Percentiles rank a stretch among this genome's conserved stretches.
These are phyloP conservation scores for Danielozyma ontarioensis DNA, from an alignment of 805 yeast genomes.

Conservation along the genomic window DNA sequence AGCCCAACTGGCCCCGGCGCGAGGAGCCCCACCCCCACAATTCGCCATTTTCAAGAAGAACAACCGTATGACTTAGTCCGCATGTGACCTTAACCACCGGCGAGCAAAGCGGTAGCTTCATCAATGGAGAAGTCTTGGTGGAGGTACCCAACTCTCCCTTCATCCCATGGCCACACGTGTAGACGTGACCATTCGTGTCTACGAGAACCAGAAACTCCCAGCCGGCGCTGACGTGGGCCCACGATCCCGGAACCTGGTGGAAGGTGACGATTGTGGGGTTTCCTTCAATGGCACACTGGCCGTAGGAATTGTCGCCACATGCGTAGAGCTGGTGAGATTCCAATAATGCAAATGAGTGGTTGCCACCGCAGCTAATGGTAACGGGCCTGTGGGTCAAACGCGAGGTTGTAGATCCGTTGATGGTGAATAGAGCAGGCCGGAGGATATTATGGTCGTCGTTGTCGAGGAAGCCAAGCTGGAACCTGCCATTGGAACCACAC, in stretches of 20 bases:
- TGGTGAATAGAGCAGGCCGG: conserved; percentile 9
- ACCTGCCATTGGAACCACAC: conserved; percentile 83
- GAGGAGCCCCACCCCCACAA: conserved; percentile 67
- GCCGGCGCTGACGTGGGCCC: conserved; percentile 61
- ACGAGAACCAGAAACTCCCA: conserved; percentile 71
- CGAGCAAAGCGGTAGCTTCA: too few species aligned
- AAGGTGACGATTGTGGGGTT: conserved; percentile 9
- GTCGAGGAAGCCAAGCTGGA: conserved; percentile 63
- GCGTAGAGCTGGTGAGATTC: conserved; percentile 49
- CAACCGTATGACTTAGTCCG: conserved; percentile 44
- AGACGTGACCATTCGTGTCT: conserved; percentile 34
- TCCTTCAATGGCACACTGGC: conserved; percentile 44
- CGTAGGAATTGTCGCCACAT: conserved; percentile 53
- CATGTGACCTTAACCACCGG: conserved; percentile 17
- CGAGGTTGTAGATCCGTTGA: conserved; percentile 8
- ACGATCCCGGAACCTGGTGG: conserved; percentile 16
- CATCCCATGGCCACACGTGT: conserved; percentile 56
- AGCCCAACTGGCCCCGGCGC: conserved; percentile 53
- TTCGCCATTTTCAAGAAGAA: conserved; percentile 34
- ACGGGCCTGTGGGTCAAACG: conserved; percentile 24
- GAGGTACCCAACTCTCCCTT: conserved; percentile 86
- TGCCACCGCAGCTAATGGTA: conserved; percentile 74
- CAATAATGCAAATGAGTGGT: conserved; percentile 66
- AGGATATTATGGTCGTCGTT: conserved; percentile 37
- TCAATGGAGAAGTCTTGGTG: too few species aligned